Percentiles rank a stretch among this genome's conserved stretches.
These are phyloP conservation scores for Sporothrix pallida DNA, from an alignment of 2,329 filamentous ascomycete genomes.

Conservation along the genomic window DNA sequence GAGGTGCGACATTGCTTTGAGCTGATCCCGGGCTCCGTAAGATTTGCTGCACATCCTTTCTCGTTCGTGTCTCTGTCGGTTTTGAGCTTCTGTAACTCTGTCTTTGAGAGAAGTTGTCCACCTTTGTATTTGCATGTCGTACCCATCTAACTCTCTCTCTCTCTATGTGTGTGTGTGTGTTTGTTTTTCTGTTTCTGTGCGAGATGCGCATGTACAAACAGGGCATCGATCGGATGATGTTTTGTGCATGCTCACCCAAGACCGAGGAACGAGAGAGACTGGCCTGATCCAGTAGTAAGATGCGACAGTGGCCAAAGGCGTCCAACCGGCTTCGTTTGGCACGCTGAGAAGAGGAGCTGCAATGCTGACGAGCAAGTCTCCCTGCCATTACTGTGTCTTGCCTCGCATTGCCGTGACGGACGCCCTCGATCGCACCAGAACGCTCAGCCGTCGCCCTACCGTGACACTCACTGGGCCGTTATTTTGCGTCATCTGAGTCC, in stretches of 20 bases:
- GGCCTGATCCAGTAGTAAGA: neutral
- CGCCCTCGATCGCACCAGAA: conserved; percentile 1
- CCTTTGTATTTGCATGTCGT: too few species aligned
- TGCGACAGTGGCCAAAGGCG: neutral
- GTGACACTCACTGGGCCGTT: neutral
- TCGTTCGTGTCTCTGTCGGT: neutral
- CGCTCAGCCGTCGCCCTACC: neutral
- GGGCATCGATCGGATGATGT: neutral
- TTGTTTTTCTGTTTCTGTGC: neutral
- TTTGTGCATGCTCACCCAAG: conserved; percentile 14
- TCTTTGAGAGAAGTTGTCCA: too few species aligned
- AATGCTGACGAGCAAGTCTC: neutral
- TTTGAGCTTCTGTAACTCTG: too few species aligned
- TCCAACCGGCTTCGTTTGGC: neutral
- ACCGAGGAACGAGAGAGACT: neutral
- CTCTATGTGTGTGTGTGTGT: too few species aligned
- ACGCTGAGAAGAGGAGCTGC: neutral
- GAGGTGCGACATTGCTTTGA: neutral
- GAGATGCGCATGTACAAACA: neutral
- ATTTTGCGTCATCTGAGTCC: neutral
- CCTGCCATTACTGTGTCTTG: neutral
- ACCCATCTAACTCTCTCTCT: too few species aligned
- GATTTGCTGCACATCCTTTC: conserved; percentile 10
- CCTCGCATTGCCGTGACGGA: neutral
- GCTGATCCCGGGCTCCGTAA: conserved; percentile 1